Percentiles rank a stretch among this genome's conserved stretches.
These are phyloP conservation scores for Phytopythium sindhum DNA, from an alignment of 352 stramenopile species.

Conservation along the genomic window DNA sequence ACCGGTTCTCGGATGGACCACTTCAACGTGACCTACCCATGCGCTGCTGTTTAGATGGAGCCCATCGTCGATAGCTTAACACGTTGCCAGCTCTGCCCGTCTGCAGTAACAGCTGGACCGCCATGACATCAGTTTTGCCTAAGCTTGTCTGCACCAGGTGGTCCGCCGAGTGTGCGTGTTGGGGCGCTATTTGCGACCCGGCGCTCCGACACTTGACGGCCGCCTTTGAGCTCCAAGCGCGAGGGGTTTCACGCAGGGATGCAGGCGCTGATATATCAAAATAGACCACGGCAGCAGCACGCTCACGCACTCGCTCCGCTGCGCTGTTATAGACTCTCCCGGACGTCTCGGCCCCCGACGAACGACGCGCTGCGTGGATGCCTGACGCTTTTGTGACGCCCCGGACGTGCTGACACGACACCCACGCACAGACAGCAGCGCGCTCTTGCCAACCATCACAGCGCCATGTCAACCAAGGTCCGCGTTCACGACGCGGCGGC, in stretches of 20 bases:
- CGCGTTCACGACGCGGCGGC: slow-evolving; percentile 7
- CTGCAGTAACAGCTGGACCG: too few relatives aligned
- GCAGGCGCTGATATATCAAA: neutral
- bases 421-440: neutral
- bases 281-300: neutral
- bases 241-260: neutral
- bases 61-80: neutral
- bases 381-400: neutral
- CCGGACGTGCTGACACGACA: neutral
- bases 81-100: neutral
- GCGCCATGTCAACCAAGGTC: slow-evolving; percentile 13
- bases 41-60: too few relatives aligned
- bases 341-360: neutral
- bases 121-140: too few relatives aligned
- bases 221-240: too few relatives aligned
- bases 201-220: too few relatives aligned
- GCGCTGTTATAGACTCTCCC: neutral
- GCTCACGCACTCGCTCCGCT: neutral
- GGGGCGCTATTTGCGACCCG: neutral
- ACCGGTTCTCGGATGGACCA: neutral
- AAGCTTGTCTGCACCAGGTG: too few relatives aligned
- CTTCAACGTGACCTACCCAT: slow-evolving; percentile 2
- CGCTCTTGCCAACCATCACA: neutral
- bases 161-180: too few relatives aligned
- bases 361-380: neutral